phyloP scores from a whole-genome alignment of 805 yeast species.

The Candida manassasensis region DNA sequence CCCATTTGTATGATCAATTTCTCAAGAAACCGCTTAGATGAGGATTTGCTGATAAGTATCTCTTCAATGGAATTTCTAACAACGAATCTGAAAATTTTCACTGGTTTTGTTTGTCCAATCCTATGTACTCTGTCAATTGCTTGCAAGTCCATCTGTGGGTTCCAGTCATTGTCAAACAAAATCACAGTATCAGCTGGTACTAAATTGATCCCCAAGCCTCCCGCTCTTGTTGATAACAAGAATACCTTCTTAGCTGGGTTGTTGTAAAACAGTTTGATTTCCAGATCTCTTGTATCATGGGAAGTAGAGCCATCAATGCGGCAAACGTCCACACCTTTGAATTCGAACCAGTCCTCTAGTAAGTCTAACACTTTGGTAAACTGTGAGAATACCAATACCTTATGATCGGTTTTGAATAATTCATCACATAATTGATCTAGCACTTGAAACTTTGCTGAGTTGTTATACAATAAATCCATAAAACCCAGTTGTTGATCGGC shows the following conservation, averaged over 20 bases:
- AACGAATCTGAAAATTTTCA: slow-evolving; percentile 73
- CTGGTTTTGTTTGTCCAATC: slow-evolving; percentile 86
- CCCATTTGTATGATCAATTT: slow-evolving; percentile 53
- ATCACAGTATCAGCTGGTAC: slow-evolving; percentile 87
- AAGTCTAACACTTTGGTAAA: slow-evolving; percentile 81
- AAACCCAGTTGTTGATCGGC: slow-evolving; percentile 22
- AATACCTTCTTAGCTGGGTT: slow-evolving; percentile 43
- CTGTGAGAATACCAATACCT: slow-evolving; percentile 80
- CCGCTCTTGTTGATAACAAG: slow-evolving; percentile 85
- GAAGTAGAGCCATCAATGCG: slow-evolving; percentile 75
- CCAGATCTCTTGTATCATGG: slow-evolving; percentile 60
- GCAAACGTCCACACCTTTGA: slow-evolving; percentile 42
- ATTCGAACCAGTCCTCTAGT: slow-evolving; percentile 66
- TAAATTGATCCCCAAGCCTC: slow-evolving; percentile 88
- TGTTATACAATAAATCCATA: slow-evolving; percentile 30
- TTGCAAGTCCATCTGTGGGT: slow-evolving; percentile 93
- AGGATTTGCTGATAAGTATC: slow-evolving; percentile 70
- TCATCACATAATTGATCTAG: slow-evolving; percentile 57
- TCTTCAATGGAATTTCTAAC: slow-evolving; percentile 81
- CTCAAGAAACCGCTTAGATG: slow-evolving; percentile 74
- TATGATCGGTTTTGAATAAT: slow-evolving; percentile 52
- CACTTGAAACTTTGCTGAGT: slow-evolving; percentile 71
- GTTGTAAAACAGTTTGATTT: slow-evolving; percentile 50
- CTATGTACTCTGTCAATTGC: slow-evolving; percentile 96
- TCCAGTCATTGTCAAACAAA: slow-evolving; percentile 92